These are phyloP conservation scores for Macrotyloma uniflorum DNA, from an alignment of 306 rosid genomes.

Conservation along the genomic window DNA sequence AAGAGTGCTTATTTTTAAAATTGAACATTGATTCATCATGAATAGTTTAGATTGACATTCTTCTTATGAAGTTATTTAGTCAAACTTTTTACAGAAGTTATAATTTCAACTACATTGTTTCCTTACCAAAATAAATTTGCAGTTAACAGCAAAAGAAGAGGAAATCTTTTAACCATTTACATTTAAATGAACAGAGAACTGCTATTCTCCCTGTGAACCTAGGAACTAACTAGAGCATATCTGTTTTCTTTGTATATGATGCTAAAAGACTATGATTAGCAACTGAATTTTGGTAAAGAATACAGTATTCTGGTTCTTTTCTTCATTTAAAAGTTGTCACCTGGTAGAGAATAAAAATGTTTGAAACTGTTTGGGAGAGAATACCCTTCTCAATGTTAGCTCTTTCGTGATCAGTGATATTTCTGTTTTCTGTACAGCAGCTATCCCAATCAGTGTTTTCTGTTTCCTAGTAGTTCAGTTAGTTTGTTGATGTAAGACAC, in stretches of 20 bases:
- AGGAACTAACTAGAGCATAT: conserved; percentile 14
- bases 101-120: background rate
- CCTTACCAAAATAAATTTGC: conserved; percentile 15
- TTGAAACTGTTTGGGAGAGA: background rate
- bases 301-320: background rate
- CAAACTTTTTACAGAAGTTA: conserved; percentile 3
- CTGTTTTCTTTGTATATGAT: background rate
- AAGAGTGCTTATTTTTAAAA: conserved; percentile 5
- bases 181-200: conserved; percentile 13
- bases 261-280: background rate
- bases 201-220: background rate
- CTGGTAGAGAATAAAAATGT: background rate
- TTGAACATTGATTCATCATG: conserved; percentile 6
- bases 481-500: background rate
- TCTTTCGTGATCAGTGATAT: background rate
- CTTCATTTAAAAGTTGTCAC: background rate
- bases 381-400: background rate
- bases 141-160: conserved; percentile 9
- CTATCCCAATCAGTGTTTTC: background rate
- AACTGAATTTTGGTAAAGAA: background rate
- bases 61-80: conserved; percentile 7
- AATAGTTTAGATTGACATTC: conserved; percentile 26
- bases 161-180: background rate
- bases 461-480: background rate
- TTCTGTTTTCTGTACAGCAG: background rate